phyloP scores from a whole-genome alignment of 257 asterid species.

The Solanum sejunctum region DNA sequence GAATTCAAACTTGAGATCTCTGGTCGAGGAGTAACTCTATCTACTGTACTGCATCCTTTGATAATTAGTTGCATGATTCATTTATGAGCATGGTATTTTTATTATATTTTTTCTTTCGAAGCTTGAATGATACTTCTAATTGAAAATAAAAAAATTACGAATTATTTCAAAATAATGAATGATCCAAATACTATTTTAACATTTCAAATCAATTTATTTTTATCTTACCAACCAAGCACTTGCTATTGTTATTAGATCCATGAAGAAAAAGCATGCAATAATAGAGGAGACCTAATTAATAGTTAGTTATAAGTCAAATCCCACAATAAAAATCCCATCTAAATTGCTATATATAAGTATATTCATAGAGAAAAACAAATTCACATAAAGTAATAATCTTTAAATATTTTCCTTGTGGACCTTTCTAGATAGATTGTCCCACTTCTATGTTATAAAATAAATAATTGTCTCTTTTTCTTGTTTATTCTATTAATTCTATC shows the following conservation, averaged over 20 bases:
- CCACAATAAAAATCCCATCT: neutral
- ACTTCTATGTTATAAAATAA: neutral
- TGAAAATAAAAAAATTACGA: neutral
- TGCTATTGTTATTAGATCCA: neutral
- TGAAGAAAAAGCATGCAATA: neutral
- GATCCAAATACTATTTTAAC: neutral
- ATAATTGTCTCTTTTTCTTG: too few relatives aligned
- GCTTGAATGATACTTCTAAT: neutral
- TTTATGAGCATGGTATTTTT: neutral
- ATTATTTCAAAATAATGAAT: neutral
- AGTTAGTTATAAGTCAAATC: neutral
- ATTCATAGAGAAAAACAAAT: neutral
- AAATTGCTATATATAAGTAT: neutral
- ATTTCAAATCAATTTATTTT: neutral
- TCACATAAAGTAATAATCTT: neutral
- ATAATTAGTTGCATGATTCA: neutral
- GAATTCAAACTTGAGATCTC: too few relatives aligned
- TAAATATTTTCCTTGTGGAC: neutral
- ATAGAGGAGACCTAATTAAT: neutral
- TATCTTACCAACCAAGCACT: too few relatives aligned
- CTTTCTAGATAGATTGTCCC: neutral
- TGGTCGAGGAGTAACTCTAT: too few relatives aligned
- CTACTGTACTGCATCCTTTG: rapidly evolving
- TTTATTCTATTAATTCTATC: too few relatives aligned
- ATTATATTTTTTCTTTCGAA: neutral